These are phyloP conservation scores for Aspergillus transmontanensis DNA, from an alignment of 2,329 filamentous ascomycete species.

Conservation along the genomic window DNA sequence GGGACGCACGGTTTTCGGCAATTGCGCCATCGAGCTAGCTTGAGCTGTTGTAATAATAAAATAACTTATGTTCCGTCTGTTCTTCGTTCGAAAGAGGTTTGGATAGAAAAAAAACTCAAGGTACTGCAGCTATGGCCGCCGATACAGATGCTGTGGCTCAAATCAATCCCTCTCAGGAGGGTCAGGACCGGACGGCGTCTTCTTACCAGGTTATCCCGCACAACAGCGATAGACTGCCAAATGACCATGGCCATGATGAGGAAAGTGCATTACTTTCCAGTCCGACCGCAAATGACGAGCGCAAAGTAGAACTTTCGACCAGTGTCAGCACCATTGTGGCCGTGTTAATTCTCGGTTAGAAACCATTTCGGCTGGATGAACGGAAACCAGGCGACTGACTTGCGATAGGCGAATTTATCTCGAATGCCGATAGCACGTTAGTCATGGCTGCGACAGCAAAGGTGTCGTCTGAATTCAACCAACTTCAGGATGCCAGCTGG, in stretches of 20 bases:
- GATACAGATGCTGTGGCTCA: slow-evolving; percentile 4
- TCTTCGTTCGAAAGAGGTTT: neutral
- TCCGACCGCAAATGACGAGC: neutral
- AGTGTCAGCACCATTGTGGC: slow-evolving; percentile 30
- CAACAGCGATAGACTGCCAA: neutral
- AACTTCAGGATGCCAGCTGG: slow-evolving; percentile 61
- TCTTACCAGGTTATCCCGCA: slow-evolving; percentile 10
- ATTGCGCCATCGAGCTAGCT: neutral
- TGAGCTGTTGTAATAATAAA: neutral
- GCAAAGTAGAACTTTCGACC: slow-evolving; percentile 11
- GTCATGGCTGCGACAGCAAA: slow-evolving; percentile 67
- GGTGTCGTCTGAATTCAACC: slow-evolving; percentile 64
- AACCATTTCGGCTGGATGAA: neutral
- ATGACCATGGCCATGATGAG: slow-evolving; percentile 6
- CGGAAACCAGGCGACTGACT: neutral
- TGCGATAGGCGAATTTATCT: slow-evolving; percentile 61
- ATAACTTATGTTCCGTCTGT: neutral
- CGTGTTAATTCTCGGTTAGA: slow-evolving; percentile 32
- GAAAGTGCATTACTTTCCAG: slow-evolving; percentile 1
- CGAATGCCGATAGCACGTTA: slow-evolving; percentile 65
- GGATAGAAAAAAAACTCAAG: neutral
- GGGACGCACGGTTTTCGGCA: neutral
- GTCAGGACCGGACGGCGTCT: neutral
- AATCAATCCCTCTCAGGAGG: neutral
- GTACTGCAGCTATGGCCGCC: neutral